Conservation (phyloP, 2,329 filamentous ascomycete species). For the Leptodontidium sp. region DNA sequence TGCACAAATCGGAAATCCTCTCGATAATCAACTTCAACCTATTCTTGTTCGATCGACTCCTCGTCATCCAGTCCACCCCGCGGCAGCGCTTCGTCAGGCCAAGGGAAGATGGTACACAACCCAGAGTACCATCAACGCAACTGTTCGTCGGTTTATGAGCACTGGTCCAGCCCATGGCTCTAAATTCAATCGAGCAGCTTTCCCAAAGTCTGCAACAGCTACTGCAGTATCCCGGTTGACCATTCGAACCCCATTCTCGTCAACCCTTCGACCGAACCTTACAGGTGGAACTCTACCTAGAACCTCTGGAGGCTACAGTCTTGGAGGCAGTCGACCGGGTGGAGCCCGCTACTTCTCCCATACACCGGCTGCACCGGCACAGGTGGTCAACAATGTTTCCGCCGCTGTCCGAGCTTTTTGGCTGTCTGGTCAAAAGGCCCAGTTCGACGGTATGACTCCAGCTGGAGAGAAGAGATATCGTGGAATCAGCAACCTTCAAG, state of each 20-base stretch:
- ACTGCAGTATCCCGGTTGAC: conserved; percentile 68
- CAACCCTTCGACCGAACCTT: conserved; percentile 87
- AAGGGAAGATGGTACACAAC: conserved; percentile 72
- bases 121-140: conserved; percentile 59
- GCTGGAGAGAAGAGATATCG: conserved; percentile 83
- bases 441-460: conserved; percentile 80
- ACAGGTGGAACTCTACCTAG: conserved; percentile 87
- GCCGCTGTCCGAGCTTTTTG: conserved; percentile 91
- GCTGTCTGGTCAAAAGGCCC: conserved; percentile 87
- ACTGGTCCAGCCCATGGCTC: conserved; percentile 43
- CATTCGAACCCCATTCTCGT: conserved; percentile 84
- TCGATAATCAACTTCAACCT: conserved; percentile 62
- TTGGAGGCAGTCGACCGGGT: conserved; percentile 73
- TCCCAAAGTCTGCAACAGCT: conserved; percentile 63
- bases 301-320: conserved; percentile 86
- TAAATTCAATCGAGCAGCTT: conserved; percentile 59
- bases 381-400: conserved; percentile 95
- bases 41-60: conserved; percentile 63
- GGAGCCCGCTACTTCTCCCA: conserved; percentile 91
- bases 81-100: conserved; percentile 68
- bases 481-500: conserved; percentile 75
- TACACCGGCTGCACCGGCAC: conserved; percentile 81
- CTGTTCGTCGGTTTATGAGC: conserved; percentile 51
- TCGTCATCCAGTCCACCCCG: conserved; percentile 63
- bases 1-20: conserved; percentile 51